These are phyloP conservation scores for Skeletonema menzelii DNA, from an alignment of 108 stramenopile genomes.

Conservation along the genomic window DNA sequence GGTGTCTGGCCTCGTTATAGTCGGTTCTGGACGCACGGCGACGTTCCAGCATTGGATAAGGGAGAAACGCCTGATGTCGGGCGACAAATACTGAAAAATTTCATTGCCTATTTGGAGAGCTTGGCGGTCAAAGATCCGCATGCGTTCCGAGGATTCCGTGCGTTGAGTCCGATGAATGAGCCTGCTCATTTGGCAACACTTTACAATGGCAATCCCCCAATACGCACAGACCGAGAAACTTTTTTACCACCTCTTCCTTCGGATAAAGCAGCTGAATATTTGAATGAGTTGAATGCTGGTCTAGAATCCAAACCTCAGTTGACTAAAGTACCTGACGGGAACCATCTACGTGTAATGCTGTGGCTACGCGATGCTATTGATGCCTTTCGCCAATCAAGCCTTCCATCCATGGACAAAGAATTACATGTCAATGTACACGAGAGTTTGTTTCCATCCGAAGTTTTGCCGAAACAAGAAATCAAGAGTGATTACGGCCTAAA, in stretches of 20 bases:
- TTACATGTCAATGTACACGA: conserved; percentile 76
- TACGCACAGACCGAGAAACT: conserved; percentile 34
- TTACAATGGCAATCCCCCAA: conserved; percentile 38
- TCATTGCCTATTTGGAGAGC: conserved; percentile 63
- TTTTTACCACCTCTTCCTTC: conserved; percentile 65
- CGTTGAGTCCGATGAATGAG: conserved; percentile 80
- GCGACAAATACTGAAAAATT: conserved; percentile 44
- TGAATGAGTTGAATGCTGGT: conserved; percentile 41
- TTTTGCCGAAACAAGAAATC: conserved; percentile 29
- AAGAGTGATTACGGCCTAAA: conserved; percentile 31
- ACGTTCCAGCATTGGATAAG: conserved; percentile 46
- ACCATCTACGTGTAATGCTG: conserved; percentile 68
- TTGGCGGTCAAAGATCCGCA: conserved; percentile 47
- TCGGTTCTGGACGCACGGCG: conserved; percentile 73
- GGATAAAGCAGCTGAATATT: conserved; percentile 47
- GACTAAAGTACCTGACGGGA: conserved; percentile 61
- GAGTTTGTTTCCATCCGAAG: conserved; percentile 45
- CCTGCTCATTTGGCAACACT: conserved; percentile 81
- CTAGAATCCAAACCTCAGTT: conserved; percentile 9
- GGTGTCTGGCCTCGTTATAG: conserved; percentile 74
- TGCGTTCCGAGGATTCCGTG: conserved; percentile 66
- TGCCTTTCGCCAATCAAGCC: conserved; percentile 60
- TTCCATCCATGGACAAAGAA: conserved; percentile 61
- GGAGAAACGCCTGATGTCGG: conserved; percentile 48
- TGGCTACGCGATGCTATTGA: conserved; percentile 74